Conservation (phyloP, 768 basidiomycete genomes). For the Lentinula sp. region DNA sequence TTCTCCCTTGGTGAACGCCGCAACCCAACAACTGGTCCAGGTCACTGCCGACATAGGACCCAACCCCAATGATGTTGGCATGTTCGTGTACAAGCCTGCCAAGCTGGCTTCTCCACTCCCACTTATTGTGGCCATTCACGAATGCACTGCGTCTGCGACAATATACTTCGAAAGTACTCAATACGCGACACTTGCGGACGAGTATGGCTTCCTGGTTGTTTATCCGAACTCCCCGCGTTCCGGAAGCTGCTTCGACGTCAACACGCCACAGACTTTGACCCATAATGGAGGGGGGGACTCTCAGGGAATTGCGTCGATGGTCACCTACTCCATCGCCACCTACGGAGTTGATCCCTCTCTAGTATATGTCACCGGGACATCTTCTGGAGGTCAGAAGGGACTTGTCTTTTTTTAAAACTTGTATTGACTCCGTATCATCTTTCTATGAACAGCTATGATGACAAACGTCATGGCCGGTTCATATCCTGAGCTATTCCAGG, state of each 20-base stretch:
- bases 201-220: conserved; percentile 44
- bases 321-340: conserved; percentile 41
- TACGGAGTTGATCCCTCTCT: background rate
- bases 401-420: background rate
- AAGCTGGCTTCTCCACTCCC: conserved; percentile 31
- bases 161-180: conserved; percentile 43
- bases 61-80: conserved; percentile 47
- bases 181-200: conserved; percentile 44
- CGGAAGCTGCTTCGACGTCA: conserved; percentile 51
- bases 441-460: conserved; percentile 39
- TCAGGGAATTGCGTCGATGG: conserved; percentile 39
- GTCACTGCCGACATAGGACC: conserved; percentile 15
- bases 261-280: conserved; percentile 41
- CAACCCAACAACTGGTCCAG: background rate
- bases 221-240: conserved; percentile 36
- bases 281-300: conserved; percentile 54
- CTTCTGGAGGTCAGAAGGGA: conserved; percentile 31
- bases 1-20: background rate
- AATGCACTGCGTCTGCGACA: conserved; percentile 45
- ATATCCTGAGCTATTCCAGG: conserved; percentile 49
- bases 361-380: background rate
- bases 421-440: background rate
- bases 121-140: conserved; percentile 48
- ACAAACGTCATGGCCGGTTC: conserved; percentile 46
- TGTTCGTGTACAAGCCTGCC: conserved; percentile 39